A percentile compares a stretch with the other conserved stretches of the same genome.
Conservation (phyloP, 2,329 filamentous ascomycete genomes). For the Laburnicola sp. region DNA sequence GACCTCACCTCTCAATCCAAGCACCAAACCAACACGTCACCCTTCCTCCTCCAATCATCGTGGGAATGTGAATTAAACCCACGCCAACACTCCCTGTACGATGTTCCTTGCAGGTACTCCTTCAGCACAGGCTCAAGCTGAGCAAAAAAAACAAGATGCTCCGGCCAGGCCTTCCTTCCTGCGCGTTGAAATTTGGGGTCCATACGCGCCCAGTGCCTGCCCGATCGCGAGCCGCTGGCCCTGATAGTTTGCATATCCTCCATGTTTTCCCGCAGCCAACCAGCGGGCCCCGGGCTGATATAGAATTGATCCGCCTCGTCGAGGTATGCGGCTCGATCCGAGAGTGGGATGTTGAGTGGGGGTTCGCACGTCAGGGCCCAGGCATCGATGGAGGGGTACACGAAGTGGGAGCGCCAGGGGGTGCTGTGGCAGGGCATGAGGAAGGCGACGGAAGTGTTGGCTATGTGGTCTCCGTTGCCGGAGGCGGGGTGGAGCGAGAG, state of each 20-base stretch:
- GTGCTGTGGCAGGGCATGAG: constrained; percentile 96
- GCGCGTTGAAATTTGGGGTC: constrained; percentile 26
- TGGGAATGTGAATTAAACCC: constrained; percentile 65
- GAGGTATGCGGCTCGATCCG: constrained; percentile 68
- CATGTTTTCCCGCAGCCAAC: constrained; percentile 51
- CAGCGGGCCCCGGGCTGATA: constrained; percentile 55
- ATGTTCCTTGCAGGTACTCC: constrained; percentile 47
- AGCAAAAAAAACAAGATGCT: constrained; percentile 59
- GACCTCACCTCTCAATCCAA: constrained; percentile 15
- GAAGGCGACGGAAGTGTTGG: constrained; percentile 66
- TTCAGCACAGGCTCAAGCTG: constrained; percentile 58
- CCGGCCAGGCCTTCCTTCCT: constrained; percentile 46
- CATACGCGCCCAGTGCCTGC: constrained; percentile 27
- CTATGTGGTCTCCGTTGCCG: constrained; percentile 17
- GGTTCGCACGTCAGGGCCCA: constrained; percentile 92
- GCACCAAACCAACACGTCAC: constrained; percentile 67
- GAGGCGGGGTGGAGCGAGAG: constrained; percentile 67
- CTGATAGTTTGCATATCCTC: constrained; percentile 29
- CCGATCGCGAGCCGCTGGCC: constrained; percentile 21
- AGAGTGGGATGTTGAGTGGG: constrained; percentile 68
- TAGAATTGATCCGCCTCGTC: constrained; percentile 96
- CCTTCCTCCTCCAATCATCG: constrained; percentile 62
- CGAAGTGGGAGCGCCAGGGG: constrained; percentile 87
- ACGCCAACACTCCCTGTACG: constrained; percentile 62
- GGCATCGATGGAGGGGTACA: constrained; percentile 73